Conservation (phyloP, 495 filamentous ascomycete species). For the Aspergillus mulundensis region DNA sequence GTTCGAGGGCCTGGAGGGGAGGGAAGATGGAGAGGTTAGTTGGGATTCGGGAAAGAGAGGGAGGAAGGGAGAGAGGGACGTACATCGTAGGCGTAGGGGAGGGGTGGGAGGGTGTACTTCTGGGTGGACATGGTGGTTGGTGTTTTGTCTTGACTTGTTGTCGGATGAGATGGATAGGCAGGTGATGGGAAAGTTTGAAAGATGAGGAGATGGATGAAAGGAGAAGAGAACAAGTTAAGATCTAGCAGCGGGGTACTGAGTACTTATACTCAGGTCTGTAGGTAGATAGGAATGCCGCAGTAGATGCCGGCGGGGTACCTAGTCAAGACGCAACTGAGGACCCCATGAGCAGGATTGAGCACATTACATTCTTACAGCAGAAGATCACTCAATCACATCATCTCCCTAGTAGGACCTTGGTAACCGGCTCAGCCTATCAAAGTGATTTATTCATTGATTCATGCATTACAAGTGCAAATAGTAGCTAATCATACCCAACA, state of each 20-base stretch:
- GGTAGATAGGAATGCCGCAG: too few species aligned
- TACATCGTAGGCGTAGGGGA: conserved; percentile 45
- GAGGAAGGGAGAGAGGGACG: too few species aligned
- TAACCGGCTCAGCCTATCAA: neutral
- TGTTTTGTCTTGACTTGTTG: neutral
- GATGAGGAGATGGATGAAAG: neutral
- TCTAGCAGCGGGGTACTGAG: neutral
- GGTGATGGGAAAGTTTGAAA: neutral
- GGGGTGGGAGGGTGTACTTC: conserved; percentile 31
- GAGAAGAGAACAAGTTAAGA: neutral
- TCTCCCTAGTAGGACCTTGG: neutral
- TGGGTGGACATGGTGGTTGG: conserved; percentile 11
- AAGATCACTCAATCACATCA: neutral
- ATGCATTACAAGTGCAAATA: too few species aligned
- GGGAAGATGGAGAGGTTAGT: too few species aligned
- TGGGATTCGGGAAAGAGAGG: too few species aligned
- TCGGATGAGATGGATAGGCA: neutral
- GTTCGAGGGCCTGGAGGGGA: conserved; percentile 68
- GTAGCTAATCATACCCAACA: conserved; percentile 34
- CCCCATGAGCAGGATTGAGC: conserved; percentile 19
- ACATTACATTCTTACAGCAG: conserved; percentile 3
- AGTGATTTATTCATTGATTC: neutral
- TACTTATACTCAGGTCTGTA: too few species aligned
- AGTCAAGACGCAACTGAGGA: conserved; percentile 10
- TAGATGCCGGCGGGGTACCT: too few species aligned